A percentile compares a stretch with the other conserved stretches of the same genome.
Evolutionary conservation across 805 yeast species (phyloP).

Genomic region (Zygoascus flipseniorum): DNA sequence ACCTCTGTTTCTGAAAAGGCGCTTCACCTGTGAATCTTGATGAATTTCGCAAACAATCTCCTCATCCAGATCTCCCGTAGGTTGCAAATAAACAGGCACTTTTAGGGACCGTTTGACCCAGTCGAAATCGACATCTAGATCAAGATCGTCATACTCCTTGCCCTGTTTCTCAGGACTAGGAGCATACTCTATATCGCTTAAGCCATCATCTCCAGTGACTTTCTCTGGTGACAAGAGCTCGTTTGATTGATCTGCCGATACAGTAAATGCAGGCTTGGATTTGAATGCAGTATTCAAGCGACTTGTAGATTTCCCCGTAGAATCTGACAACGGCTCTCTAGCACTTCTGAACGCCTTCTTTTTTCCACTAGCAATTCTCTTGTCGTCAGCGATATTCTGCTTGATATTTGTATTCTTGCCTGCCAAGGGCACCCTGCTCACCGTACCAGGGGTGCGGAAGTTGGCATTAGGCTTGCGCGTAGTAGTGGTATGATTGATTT

Average conservation of each 20-base stretch:
- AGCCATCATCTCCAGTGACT: neutral
- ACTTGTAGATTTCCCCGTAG: neutral
- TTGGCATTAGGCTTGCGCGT: neutral
- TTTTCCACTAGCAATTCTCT: neutral
- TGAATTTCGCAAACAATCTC: neutral
- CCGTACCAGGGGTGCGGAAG: neutral
- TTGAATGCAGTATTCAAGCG: neutral
- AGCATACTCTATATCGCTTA: neutral
- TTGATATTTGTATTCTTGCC: conserved; percentile 17
- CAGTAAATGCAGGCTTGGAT: conserved; percentile 1
- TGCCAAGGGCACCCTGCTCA: conserved; percentile 16
- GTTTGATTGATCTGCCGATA: neutral
- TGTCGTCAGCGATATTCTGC: neutral
- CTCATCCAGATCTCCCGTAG: neutral
- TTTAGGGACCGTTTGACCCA: neutral
- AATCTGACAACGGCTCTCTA: neutral
- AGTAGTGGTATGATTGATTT: conserved; percentile 2
- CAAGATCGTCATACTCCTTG: neutral
- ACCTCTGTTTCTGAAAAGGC: neutral
- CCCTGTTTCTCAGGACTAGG: neutral
- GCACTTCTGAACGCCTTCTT: neutral
- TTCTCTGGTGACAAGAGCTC: neutral
- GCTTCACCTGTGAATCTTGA: neutral
- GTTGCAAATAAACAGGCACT: neutral
- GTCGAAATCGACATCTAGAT: conserved; percentile 1